A percentile compares a stretch with the other conserved stretches of the same genome.
Evolutionary conservation across 306 rosid species (phyloP).

Genomic region (cucumber (Cucumis sativus)): Cucumber_9930_V3 NC_026656.2:11176001-11176500

Average conservation of each 20-base stretch:
- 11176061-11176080: slow-evolving; percentile 20
- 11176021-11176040: slow-evolving; percentile 35
- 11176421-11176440: not conserved
- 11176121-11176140: slow-evolving; percentile 33
- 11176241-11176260: slow-evolving; percentile 49
- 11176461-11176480: not conserved
- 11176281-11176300: slow-evolving; percentile 26
- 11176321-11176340: slow-evolving; percentile 50
- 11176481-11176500: not conserved
- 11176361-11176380: slow-evolving; percentile 16
- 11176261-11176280: slow-evolving; percentile 32
- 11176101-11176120: slow-evolving; percentile 30
- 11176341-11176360: slow-evolving; percentile 62
- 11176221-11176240: slow-evolving; percentile 41
- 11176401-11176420: not conserved
- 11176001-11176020: slow-evolving; percentile 49
- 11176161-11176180: slow-evolving; percentile 59
- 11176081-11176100: slow-evolving; percentile 22
- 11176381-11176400: not conserved
- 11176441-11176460: not conserved
- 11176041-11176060: slow-evolving; percentile 57
- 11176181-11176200: slow-evolving; percentile 60
- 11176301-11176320: slow-evolving; percentile 15
- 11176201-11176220: slow-evolving; percentile 37
- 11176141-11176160: slow-evolving; percentile 57